Percentiles rank a stretch among this genome's conserved stretches.
These are phyloP conservation scores for Colletotrichum neosansevieriae DNA, from an alignment of 2,329 filamentous ascomycete species.

Conservation along the genomic window DNA sequence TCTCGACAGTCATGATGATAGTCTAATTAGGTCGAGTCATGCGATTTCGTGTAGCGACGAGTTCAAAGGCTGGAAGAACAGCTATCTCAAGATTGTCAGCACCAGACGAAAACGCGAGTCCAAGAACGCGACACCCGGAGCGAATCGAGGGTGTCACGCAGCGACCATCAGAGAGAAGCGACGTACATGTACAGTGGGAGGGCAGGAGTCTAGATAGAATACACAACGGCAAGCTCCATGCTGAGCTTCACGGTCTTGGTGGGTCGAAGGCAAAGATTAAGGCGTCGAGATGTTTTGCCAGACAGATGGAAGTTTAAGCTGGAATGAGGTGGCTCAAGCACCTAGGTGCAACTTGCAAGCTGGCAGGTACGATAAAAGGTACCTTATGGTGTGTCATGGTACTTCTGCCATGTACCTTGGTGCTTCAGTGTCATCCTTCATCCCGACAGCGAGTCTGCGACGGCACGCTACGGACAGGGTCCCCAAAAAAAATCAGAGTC, in stretches of 20 bases:
- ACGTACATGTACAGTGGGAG: slow-evolving; percentile 40
- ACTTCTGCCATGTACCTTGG: slow-evolving; percentile 22
- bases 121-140: slow-evolving; percentile 27
- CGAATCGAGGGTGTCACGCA: not conserved
- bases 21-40: slow-evolving; percentile 40
- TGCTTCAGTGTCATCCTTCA: slow-evolving; percentile 6
- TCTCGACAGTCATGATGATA: slow-evolving; percentile 53
- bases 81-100: slow-evolving; percentile 46
- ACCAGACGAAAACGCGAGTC: slow-evolving; percentile 39
- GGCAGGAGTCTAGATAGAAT: slow-evolving; percentile 36
- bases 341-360: slow-evolving; percentile 33
- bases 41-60: slow-evolving; percentile 24
- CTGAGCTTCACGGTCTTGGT: slow-evolving; percentile 25
- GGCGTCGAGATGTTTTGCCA: slow-evolving; percentile 24
- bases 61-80: slow-evolving; percentile 41
- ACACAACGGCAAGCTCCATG: slow-evolving; percentile 35
- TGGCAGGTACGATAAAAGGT: slow-evolving; percentile 38
- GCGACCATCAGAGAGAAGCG: not conserved
- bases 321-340: slow-evolving; percentile 31
- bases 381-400: slow-evolving; percentile 16
- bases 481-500: slow-evolving; percentile 28
- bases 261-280: slow-evolving; percentile 27
- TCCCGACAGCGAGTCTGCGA: not conserved
- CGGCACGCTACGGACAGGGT: slow-evolving; percentile 7
- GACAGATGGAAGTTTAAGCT: slow-evolving; percentile 18